phyloP scores from a whole-genome alignment of 2,329 filamentous ascomycete genomes.

The Chlorencoelia australis region DNA sequence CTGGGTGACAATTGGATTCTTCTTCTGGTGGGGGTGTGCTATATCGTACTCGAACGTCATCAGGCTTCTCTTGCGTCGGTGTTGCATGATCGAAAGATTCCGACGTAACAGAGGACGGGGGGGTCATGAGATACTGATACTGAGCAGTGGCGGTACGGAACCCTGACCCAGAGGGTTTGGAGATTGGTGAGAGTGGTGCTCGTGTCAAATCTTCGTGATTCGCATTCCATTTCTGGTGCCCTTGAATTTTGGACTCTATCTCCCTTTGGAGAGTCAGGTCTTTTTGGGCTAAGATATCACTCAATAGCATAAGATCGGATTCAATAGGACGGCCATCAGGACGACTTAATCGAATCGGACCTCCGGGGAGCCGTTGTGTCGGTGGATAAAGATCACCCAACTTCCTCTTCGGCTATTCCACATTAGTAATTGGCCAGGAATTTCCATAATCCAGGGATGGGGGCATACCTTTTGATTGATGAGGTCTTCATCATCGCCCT shows the following conservation, averaged over 20 bases:
- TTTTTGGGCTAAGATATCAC: conserved; percentile 70
- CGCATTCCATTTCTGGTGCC: conserved; percentile 86
- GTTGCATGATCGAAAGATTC: conserved; percentile 28
- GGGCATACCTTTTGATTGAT: conserved; percentile 79
- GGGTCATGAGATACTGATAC: conserved; percentile 55
- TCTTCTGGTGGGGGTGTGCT: conserved; percentile 24
- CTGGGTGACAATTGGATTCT: conserved; percentile 35
- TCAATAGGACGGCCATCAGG: conserved; percentile 63
- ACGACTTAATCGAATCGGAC: too few species aligned
- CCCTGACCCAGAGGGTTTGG: conserved; percentile 46
- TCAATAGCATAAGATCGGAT: conserved; percentile 65
- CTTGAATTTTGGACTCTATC: conserved; percentile 77
- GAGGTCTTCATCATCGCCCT: conserved; percentile 85
- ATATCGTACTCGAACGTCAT: conserved; percentile 17
- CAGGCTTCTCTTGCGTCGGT: conserved; percentile 20
- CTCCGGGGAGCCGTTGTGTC: too few species aligned
- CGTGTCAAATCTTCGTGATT: conserved; percentile 82
- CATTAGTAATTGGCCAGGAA: conserved; percentile 4
- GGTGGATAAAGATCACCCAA: too few species aligned
- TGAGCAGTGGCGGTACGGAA: conserved; percentile 66
- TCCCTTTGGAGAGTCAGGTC: conserved; percentile 71
- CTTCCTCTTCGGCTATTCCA: conserved; percentile 55
- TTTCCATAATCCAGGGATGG: conserved; percentile 22
- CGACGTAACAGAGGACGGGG: conserved; percentile 38
- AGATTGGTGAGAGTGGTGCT: conserved; percentile 71